Conservation (phyloP, 176 grass and related monocot species). For the Melocanna baccifera region DNA sequence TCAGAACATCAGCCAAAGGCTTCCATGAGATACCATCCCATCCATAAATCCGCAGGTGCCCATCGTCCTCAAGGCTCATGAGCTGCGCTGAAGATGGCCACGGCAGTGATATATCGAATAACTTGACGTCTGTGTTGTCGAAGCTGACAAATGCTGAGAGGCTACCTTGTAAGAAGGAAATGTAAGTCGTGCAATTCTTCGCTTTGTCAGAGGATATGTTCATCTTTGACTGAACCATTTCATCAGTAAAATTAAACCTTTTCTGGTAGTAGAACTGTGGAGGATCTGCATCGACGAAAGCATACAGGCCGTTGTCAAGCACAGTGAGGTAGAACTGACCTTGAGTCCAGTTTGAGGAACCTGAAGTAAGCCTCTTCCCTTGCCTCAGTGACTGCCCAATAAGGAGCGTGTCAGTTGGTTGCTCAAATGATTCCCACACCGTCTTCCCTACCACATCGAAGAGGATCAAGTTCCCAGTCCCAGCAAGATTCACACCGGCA, state of each 20-base stretch:
- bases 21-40: constrained; percentile 32
- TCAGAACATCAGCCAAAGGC: constrained; percentile 37
- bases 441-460: constrained; percentile 38
- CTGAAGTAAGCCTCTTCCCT: constrained; percentile 47
- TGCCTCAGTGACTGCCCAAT: constrained; percentile 53
- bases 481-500: constrained; percentile 48
- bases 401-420: constrained; percentile 55
- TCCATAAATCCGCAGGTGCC: constrained; percentile 49
- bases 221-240: constrained; percentile 30
- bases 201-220: constrained; percentile 31
- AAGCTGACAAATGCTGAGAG: constrained; percentile 40
- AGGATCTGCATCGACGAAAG: constrained; percentile 37
- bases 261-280: constrained; percentile 40
- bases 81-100: constrained; percentile 42
- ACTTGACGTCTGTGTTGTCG: constrained; percentile 7
- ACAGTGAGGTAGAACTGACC: constrained; percentile 58
- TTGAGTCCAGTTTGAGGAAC: constrained; percentile 39
- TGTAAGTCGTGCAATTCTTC: constrained; percentile 25
- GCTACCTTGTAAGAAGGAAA: constrained; percentile 51
- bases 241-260: constrained; percentile 32
- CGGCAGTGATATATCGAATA: constrained; percentile 38
- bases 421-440: constrained; percentile 57
- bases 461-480: constrained; percentile 58
- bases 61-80: constrained; percentile 59
- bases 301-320: constrained; percentile 38